Base-by-base conservation (phyloP, 345 rosid genomes). In the Hevea brasiliensis region DNA sequence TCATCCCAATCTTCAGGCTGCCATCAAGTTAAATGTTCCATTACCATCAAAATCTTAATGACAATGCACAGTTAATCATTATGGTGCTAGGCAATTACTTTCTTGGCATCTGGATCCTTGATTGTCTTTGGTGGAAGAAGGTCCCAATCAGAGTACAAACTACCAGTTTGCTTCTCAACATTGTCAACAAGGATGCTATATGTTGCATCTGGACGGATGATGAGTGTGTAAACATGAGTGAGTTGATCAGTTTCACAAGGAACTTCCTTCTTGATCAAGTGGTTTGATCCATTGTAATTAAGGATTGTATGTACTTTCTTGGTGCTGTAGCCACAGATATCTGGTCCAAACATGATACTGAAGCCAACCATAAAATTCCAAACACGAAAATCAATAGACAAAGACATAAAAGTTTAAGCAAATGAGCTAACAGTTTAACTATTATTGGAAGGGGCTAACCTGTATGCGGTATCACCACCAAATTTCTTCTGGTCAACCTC, bases 1-100 rank as follows among this genome's bases (percentile, higher is more conserved):
- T 90, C 99, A 40, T 93, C 98, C 98, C 99, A 96, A 78, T 96
- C 98, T 85, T 91, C 98, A 42, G 98, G 99, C 99, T 95, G 87
- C 61, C 72, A 76, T 26, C 29, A 68, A 21, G 21, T 65, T 54
- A 24, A 17, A 59, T n/a, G n/a, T 71, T 41, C 32, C 18, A 48
- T 66, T 18, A 67, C 12, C 64, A 60, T 8, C 70, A 50, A 66
- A 56, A 53, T 8, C 24, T 32, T 53, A 62, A 65, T n/a, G 12
- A 24, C 4, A 14, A 60, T 29, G 41, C 11, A n/a, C 61, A 6
- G 9, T 18, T 5, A 24, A 42, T 6, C 41, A 50, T 21, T n/a
- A 68, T 42, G 42, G 21, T 42, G 21, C 14, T 4, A 15, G n/a
- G 15, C 0, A 11, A 32, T 70, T 81, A 95, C 99, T 79, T 93